Evolutionary conservation across 2,329 filamentous ascomycete species (phyloP).

Genomic region (Diaporthe ilicicola): DNA sequence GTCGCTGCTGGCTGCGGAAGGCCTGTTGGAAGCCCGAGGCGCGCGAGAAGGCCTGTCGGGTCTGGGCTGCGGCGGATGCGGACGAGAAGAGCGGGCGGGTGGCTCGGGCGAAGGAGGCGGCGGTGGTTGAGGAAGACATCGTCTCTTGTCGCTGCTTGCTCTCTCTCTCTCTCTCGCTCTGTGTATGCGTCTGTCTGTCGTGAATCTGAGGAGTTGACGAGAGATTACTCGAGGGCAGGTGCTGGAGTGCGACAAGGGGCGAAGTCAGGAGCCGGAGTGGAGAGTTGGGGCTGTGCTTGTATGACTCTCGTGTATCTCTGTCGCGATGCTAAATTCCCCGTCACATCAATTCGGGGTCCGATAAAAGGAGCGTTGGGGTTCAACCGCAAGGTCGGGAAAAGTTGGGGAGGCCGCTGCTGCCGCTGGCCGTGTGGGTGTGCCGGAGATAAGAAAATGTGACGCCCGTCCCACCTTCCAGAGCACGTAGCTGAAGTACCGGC

Average conservation of each 20-base stretch:
- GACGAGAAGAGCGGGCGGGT: conserved; percentile 65
- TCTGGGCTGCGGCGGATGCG: conserved; percentile 60
- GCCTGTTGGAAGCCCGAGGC: conserved; percentile 46
- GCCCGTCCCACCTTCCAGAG: conserved; percentile 14
- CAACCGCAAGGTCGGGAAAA: conserved; percentile 8
- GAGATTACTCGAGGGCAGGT: neutral
- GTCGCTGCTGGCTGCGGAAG: conserved; percentile 36
- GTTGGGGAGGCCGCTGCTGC: conserved; percentile 3
- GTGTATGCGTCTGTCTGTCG: too few species aligned
- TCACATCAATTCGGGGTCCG: conserved; percentile 27
- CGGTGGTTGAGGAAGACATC: conserved; percentile 48
- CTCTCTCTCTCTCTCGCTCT: neutral
- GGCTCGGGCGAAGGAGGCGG: conserved; percentile 60
- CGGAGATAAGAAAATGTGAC: conserved; percentile 29
- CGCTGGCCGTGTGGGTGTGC: neutral
- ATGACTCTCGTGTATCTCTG: neutral
- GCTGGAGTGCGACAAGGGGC: neutral
- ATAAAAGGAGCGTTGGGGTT: conserved; percentile 24
- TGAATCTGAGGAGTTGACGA: neutral
- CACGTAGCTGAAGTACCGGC: neutral
- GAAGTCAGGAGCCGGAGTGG: conserved; percentile 1
- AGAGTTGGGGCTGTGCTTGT: conserved; percentile 6
- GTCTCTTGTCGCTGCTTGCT: neutral
- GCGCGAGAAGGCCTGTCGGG: conserved; percentile 62
- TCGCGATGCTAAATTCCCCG: conserved; percentile 2